Conservation (phyloP, 2,329 filamentous ascomycete species). For the Cladosporium austrohemisphaericum region DNA sequence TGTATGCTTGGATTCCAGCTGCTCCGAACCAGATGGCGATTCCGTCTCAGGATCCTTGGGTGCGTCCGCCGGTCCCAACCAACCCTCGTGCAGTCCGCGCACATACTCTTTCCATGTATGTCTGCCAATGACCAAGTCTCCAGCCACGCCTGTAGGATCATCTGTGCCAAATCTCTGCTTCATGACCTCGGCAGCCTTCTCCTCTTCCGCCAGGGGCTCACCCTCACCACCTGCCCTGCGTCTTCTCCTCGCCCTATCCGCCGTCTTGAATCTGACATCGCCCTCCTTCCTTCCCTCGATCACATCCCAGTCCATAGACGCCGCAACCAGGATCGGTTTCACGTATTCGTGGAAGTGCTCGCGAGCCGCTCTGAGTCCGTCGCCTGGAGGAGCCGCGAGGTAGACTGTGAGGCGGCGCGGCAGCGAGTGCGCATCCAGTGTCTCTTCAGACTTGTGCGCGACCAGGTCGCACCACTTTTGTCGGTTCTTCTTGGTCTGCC, state of each 20-base stretch:
- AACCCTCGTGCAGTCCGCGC: constrained; percentile 88
- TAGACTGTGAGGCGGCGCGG: constrained; percentile 83
- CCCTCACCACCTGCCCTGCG: constrained; percentile 59
- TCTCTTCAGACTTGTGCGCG: constrained; percentile 75
- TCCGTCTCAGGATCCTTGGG: constrained; percentile 40
- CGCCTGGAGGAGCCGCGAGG: constrained; percentile 79
- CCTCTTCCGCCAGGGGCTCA: constrained; percentile 40
- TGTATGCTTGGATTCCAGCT: constrained; percentile 17
- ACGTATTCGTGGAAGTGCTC: constrained; percentile 96
- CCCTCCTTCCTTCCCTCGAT: constrained; percentile 88
- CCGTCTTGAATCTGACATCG: constrained; percentile 82
- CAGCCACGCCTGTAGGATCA: constrained; percentile 69
- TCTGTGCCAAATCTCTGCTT: constrained; percentile 64
- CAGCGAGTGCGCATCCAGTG: constrained; percentile 67
- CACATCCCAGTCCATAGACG: constrained; percentile 92
- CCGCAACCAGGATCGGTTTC: constrained; percentile 85
- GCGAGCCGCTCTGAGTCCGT: constrained; percentile 77
- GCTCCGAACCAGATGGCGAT: constrained; percentile 15
- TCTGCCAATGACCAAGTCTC: constrained; percentile 84
- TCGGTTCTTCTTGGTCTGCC: constrained; percentile 80
- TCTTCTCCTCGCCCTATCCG: constrained; percentile 72
- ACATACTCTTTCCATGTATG: constrained; percentile 98
- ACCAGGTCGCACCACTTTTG: constrained; percentile 84
- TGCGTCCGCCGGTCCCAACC: constrained; percentile 77
- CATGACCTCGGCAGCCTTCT: constrained; percentile 58